Evolutionary conservation across 2,329 filamentous ascomycete genomes (phyloP), one percentile per base, ranked within the genome.

Genomic region (Aspergillus thermomutatus): DNA sequence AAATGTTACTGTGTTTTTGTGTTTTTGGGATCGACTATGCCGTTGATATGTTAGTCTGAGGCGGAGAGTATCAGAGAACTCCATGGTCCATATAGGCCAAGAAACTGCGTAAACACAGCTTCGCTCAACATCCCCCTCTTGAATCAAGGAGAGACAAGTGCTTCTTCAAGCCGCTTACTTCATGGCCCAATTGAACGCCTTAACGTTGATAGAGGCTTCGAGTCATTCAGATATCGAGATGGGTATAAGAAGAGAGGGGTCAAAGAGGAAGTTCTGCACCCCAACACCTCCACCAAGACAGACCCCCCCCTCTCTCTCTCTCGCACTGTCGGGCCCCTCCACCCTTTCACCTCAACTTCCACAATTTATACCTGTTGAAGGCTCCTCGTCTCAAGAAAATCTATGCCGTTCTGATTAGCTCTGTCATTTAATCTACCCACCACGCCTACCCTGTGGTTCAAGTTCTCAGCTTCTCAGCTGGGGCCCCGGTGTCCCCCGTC

Each of bases 401-500:
- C 37, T 14, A 19, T 40, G 9, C 28, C 21, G 25, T n/a, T 31
- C 7, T 46, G 28, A 26, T 21, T 17, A 37, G 31, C 5, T 50
- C 31, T 14, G 26, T 45, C 11, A 27, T 11, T 25, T 34, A 19
- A 27, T 49, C 17, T 9, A 37, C 31, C 46, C 54, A 60, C 47
- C 49, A 63, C 59, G 56, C 26, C 21, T 54, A 45, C 34, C 46
- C 11, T 19, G 50, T 50, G 49, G 27, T 17, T 63, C 58, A 58
- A 65, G 52, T 60, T 63, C 50, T 59, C 62, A 59, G 64, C 64
- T 63, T 58, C 63, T 60, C 67, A 65, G 52, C 54, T 66, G 68
- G 68, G 65, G 61, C 64, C 59, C 53, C 60, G 55, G 58, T 56
- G 63, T 67, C 65, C 62, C 58, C 57, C 66, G 64, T 63, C 56